These are phyloP conservation scores for Leccinellum rugosiceps DNA, from an alignment of 768 basidiomycete species.

Conservation along the genomic window DNA sequence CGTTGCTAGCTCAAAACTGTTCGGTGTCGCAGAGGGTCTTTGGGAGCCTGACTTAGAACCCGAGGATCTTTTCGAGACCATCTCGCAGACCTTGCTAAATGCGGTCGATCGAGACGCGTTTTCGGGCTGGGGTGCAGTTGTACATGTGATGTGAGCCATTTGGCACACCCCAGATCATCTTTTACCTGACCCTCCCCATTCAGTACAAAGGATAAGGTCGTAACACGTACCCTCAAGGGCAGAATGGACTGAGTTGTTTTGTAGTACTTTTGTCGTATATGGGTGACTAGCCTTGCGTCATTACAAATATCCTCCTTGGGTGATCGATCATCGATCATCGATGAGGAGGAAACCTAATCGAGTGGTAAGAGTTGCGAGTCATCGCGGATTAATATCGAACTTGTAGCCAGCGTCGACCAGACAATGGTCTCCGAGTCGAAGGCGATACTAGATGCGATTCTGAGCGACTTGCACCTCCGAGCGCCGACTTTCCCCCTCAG, in stretches of 20 bases:
- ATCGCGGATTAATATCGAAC: constrained; percentile 5
- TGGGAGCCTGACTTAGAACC: constrained; percentile 98
- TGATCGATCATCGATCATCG: background rate
- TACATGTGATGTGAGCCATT: constrained; percentile 85
- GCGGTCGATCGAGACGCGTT: constrained; percentile 95
- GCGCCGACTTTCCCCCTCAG: constrained; percentile 14
- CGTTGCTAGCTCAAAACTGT: constrained; percentile 87
- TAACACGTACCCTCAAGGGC: constrained; percentile 84
- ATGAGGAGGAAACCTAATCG: too few relatives aligned
- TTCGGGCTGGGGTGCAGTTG: constrained; percentile 95
- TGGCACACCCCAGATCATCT: constrained; percentile 2
- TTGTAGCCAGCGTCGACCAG: background rate
- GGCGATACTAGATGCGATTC: constrained; percentile 9
- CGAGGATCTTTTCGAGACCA: constrained; percentile 97
- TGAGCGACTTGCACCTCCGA: constrained; percentile 15
- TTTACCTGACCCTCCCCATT: constrained; percentile 6
- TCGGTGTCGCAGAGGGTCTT: constrained; percentile 95
- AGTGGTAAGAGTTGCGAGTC: background rate
- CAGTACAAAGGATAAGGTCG: constrained; percentile 70
- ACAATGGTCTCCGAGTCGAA: too few relatives aligned
- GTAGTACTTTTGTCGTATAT: constrained; percentile 20
- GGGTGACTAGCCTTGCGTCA: background rate
- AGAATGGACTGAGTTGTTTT: constrained; percentile 74
- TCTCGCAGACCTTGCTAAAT: constrained; percentile 92
- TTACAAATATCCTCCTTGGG: background rate